Evolutionary conservation across 148 eudicot genomes (phyloP).

Genomic region (Vaccinium darrowii): DNA sequence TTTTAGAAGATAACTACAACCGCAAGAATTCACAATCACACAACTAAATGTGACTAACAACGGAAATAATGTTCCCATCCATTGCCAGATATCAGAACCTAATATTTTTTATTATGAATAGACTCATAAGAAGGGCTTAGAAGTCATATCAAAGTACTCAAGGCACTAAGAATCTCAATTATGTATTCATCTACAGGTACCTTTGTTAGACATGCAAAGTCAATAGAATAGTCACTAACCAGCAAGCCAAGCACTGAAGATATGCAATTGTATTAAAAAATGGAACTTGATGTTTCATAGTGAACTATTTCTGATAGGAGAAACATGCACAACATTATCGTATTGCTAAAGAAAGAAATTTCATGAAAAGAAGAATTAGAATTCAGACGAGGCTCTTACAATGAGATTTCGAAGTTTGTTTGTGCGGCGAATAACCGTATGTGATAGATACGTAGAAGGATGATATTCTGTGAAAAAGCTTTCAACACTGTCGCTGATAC

Average conservation of each 20-base stretch:
- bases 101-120: not conserved
- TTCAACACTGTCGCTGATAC: conserved; percentile 66
- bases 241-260: not conserved
- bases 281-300: not conserved
- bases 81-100: not conserved
- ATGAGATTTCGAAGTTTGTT: conserved; percentile 59
- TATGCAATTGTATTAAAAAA: not conserved
- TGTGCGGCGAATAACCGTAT: conserved; percentile 65
- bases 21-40: conserved; percentile 5
- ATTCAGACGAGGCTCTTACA: conserved; percentile 43
- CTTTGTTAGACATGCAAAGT: not conserved
- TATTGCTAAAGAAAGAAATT: not conserved
- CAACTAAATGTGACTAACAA: not conserved
- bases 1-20: not conserved
- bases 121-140: not conserved
- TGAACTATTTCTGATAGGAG: not conserved
- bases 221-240: not conserved
- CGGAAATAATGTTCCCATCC: not conserved
- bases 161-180: not conserved
- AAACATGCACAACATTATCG: not conserved
- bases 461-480: conserved; percentile 67
- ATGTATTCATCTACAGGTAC: not conserved
- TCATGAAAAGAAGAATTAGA: not conserved
- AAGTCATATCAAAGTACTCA: not conserved
- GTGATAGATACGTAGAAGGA: conserved; percentile 80